These are phyloP conservation scores for Aspergillus niger DNA, from an alignment of 2,329 filamentous ascomycete species.

Conservation along the genomic window DNA sequence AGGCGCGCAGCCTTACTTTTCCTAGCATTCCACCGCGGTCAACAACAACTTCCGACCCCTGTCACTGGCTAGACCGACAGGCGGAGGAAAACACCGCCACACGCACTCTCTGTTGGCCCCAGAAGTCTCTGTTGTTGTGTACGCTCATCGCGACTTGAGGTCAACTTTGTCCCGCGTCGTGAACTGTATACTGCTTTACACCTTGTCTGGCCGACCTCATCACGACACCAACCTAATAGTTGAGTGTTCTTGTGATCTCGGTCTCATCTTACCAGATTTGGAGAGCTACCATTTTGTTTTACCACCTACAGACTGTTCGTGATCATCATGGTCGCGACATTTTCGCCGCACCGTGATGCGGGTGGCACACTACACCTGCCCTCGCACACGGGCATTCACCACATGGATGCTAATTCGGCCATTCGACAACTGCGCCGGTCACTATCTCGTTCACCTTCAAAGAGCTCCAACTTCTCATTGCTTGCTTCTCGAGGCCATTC, in stretches of 20 bases:
- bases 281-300: neutral
- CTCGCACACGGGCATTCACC: slow-evolving; percentile 80
- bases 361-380: slow-evolving; percentile 83
- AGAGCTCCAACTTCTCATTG: slow-evolving; percentile 69
- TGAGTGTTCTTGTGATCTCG: neutral
- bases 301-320: neutral
- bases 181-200: neutral
- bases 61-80: slow-evolving; percentile 17
- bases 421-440: slow-evolving; percentile 84
- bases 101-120: slow-evolving; percentile 11
- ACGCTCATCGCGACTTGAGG: slow-evolving; percentile 11
- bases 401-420: slow-evolving; percentile 78
- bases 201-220: slow-evolving; percentile 1
- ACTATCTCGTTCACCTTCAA: slow-evolving; percentile 90
- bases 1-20: slow-evolving; percentile 23
- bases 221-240: neutral
- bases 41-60: slow-evolving; percentile 10
- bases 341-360: slow-evolving; percentile 52
- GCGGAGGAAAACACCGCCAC: slow-evolving; percentile 18
- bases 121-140: slow-evolving; percentile 19
- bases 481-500: slow-evolving; percentile 52
- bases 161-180: neutral
- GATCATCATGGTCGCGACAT: slow-evolving; percentile 51
- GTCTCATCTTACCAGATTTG: neutral
- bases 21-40: slow-evolving; percentile 32